Conservation (phyloP, 2,329 filamentous ascomycete species). For the Sarocladium kiliense region DNA sequence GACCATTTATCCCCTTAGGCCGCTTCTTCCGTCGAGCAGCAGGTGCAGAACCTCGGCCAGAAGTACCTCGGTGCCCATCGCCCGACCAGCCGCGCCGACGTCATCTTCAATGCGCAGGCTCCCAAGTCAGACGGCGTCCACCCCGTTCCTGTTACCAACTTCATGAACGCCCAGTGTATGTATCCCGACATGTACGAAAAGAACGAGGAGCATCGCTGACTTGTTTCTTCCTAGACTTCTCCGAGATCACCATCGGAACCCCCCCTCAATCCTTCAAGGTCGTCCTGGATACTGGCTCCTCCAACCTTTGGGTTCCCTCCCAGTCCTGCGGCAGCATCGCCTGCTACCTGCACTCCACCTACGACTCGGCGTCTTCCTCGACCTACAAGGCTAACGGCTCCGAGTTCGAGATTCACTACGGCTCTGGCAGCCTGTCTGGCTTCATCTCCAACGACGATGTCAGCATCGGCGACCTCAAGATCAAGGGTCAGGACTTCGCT, state of each 20-base stretch:
- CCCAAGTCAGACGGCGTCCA: conserved; percentile 64
- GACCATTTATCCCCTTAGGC: neutral
- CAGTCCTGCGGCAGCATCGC: conserved; percentile 88
- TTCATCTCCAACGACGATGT: conserved; percentile 88
- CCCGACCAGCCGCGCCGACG: conserved; percentile 62
- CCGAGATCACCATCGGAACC: conserved; percentile 87
- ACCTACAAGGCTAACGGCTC: conserved; percentile 93
- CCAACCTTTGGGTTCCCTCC: conserved; percentile 98
- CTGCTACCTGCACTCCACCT: conserved; percentile 96
- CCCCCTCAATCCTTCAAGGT: conserved; percentile 97
- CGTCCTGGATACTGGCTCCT: conserved; percentile 95
- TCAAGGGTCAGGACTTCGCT: conserved; percentile 90
- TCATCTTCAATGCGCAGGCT: conserved; percentile 73
- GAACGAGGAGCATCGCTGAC: conserved; percentile 13
- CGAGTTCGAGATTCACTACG: conserved; percentile 89
- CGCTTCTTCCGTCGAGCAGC: conserved; percentile 67
- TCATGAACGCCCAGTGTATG: conserved; percentile 97
- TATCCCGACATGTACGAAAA: conserved; percentile 13
- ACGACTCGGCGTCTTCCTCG: conserved; percentile 84
- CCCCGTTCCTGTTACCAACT: conserved; percentile 89
- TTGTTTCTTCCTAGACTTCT: conserved; percentile 67
- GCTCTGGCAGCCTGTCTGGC: conserved; percentile 88
- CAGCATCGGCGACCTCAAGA: conserved; percentile 79
- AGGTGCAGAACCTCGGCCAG: conserved; percentile 79
- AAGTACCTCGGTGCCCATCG: conserved; percentile 82